phyloP scores from a whole-genome alignment of 164 flowering plant genomes.

The Cinnamomum micranthum region DNA sequence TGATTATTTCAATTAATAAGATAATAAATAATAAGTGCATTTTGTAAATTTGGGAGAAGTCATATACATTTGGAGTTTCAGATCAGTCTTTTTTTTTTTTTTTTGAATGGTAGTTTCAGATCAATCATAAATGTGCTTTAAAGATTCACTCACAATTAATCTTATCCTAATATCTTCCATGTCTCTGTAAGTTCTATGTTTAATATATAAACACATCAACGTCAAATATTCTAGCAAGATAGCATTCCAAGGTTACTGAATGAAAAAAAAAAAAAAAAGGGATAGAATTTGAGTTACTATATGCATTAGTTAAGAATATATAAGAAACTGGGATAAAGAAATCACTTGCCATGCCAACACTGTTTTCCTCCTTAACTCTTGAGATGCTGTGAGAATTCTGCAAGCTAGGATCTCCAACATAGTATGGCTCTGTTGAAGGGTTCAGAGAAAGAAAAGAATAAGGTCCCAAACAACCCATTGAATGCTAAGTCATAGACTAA shows the following conservation, averaged over 20 bases:
- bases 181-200: neutral
- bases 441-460: slow-evolving; percentile 3
- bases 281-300: neutral
- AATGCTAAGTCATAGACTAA: neutral
- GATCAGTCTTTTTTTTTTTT: too few relatives aligned
- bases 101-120: too few relatives aligned
- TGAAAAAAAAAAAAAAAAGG: too few relatives aligned
- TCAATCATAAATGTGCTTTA: too few relatives aligned
- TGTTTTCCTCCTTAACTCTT: slow-evolving; percentile 25
- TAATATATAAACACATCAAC: neutral
- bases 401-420: slow-evolving; percentile 27
- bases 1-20: too few relatives aligned
- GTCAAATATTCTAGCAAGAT: neutral
- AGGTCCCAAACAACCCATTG: neutral
- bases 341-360: slow-evolving; percentile 38
- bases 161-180: too few relatives aligned
- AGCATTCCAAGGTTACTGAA: neutral
- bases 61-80: too few relatives aligned
- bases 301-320: neutral
- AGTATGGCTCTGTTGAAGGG: slow-evolving; percentile 35
- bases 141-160: too few relatives aligned
- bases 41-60: too few relatives aligned
- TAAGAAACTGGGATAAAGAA: slow-evolving; percentile 3
- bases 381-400: slow-evolving; percentile 28
- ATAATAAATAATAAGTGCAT: neutral